Conservation (phyloP, 1,284 basidiomycete species). For the Coniophora puteana region DNA sequence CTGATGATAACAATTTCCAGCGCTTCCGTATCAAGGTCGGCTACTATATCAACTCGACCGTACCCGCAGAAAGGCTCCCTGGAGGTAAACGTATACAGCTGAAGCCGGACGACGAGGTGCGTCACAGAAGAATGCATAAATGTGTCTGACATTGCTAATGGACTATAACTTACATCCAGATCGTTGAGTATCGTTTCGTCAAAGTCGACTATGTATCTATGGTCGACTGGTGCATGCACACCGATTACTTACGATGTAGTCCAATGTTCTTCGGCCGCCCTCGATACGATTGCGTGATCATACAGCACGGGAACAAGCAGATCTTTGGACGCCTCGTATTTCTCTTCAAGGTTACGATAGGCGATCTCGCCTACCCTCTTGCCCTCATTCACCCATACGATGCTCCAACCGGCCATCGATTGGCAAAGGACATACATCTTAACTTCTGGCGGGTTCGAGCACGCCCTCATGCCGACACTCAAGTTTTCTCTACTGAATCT, state of each 20-base stretch:
- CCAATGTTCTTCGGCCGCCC: constrained; percentile 19
- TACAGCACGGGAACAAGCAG: constrained; percentile 9
- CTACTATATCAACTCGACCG: constrained; percentile 15
- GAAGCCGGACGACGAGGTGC: constrained; percentile 7
- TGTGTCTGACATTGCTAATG: neutral
- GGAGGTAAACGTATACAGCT: constrained; percentile 12
- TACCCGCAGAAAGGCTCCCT: constrained; percentile 12
- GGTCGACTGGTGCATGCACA: constrained; percentile 20
- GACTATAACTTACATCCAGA: neutral
- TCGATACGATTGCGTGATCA: constrained; percentile 23
- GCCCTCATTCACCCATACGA: constrained; percentile 23
- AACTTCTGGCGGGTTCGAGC: constrained; percentile 17
- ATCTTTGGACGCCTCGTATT: constrained; percentile 19
- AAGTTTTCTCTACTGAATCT: constrained; percentile 21
- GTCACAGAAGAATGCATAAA: neutral
- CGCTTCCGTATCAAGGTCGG: constrained; percentile 18
- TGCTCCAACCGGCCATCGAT: constrained; percentile 6
- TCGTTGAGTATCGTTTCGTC: constrained; percentile 14
- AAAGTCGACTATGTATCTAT: constrained; percentile 23
- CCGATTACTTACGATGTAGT: constrained; percentile 23
- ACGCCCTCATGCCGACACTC: constrained; percentile 4
- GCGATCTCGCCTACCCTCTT: constrained; percentile 10
- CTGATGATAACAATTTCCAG: constrained; percentile 13
- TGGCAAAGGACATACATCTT: constrained; percentile 19
- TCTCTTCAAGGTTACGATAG: constrained; percentile 18